Base-by-base conservation (phyloP, 768 basidiomycete species). In the Asterophora lycoperdoides region DNA sequence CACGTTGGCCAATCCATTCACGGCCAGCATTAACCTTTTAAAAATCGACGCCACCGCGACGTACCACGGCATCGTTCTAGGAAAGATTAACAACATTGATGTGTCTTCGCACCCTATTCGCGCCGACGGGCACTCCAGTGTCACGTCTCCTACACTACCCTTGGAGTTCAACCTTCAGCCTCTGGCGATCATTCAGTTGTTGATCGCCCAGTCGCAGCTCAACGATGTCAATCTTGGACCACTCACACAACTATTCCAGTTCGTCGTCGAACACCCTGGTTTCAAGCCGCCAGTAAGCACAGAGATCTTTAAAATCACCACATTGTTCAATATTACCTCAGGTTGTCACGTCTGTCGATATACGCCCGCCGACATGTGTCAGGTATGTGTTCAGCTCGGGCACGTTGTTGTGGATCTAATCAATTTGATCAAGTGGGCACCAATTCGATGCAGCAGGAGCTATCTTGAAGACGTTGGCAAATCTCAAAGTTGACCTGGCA, bases 141-240 rank as follows among this genome's bases (percentile, higher is more conserved):
- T 80, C 45, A 77, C 77, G 1, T 88, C 85, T 2, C 73, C 71
- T 8, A 54, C 64, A 5, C 65, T 89, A 36, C 81, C 81, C 15
- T 71, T 89, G 53, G 60, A 78, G 15, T 84, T 84, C 63, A 86
- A 87, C 61, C 60, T 81, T 23, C 71, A 86, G 52, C 82, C 84
- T 0, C 44, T 74, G n/a, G 70, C 70, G 1, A 84, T 86, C 60
- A 79, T 88, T 46, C 60, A 74, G 42, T 62, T 88, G 46, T 65
- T 89, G 44, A 60, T 66, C 4, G 62, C 66, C 10, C 73, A 78
- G 7, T 76, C 84, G 1, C 65, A 75, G 50, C 66, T 76, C 43
- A 80, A 81, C 52, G 65, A 66, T 15, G 81, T 85, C 30, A 67
- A 79, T 46, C 68, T 88, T n/a, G 86, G 84, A 0, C 81, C 81